Conservation (phyloP, 208 protist genomes). For the Leishmania gerbilli region DNA sequence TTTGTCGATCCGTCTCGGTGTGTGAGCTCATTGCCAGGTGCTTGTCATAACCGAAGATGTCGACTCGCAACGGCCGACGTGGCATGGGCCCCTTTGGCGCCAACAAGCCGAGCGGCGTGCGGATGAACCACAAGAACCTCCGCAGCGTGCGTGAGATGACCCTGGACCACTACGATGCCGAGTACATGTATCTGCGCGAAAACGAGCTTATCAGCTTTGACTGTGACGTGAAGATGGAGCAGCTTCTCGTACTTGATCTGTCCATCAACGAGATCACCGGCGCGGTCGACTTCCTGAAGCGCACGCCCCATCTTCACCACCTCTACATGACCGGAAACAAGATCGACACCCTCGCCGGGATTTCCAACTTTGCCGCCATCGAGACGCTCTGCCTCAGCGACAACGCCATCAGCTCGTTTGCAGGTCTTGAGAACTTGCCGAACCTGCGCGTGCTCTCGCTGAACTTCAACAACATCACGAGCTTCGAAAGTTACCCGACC, state of each 20-base stretch:
- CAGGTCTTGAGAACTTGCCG: conserved; percentile 84
- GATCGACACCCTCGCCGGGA: conserved; percentile 86
- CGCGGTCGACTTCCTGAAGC: conserved; percentile 81
- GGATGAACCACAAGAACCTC: conserved; percentile 86
- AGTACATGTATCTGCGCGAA: conserved; percentile 93
- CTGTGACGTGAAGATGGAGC: conserved; percentile 76
- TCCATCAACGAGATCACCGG: conserved; percentile 93
- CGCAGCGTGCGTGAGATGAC: conserved; percentile 78
- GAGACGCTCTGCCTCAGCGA: conserved; percentile 93
- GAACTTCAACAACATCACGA: conserved; percentile 93
- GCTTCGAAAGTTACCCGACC: conserved; percentile 83
- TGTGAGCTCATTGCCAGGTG: conserved; percentile 1
- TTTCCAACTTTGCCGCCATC: conserved; percentile 76
- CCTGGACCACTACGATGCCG: conserved; percentile 74
- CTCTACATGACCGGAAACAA: conserved; percentile 94
- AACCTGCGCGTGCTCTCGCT: conserved; percentile 91
- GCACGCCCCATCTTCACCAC: conserved; percentile 83
- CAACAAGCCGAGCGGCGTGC: conserved; percentile 71
- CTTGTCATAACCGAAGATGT: conserved; percentile 12
- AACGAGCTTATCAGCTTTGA: conserved; percentile 91
- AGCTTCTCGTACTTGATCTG: conserved; percentile 90
- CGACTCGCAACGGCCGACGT: conserved; percentile 37
- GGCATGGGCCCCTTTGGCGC: conserved; percentile 52
- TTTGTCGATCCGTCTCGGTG: neutral
- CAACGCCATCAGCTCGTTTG: conserved; percentile 92